Evolutionary conservation across 306 rosid genomes (phyloP), one percentile per base, ranked within the genome.

Genomic region (Castanea crenata): DNA sequence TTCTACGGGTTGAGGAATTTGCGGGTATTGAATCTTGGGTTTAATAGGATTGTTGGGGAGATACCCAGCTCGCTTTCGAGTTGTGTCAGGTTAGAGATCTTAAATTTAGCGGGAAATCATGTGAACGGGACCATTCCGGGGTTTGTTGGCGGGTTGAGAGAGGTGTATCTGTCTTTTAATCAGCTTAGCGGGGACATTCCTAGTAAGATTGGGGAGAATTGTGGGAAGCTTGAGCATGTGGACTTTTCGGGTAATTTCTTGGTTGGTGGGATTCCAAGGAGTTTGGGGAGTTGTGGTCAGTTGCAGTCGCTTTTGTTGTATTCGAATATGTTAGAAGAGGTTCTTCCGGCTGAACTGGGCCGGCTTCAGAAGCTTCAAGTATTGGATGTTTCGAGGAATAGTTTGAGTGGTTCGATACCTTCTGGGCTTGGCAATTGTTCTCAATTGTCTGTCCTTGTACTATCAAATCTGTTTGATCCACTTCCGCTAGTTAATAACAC

Each of bases 331-430:
- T 78, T 94, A 82, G 88, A 89, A 63, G 97, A 89, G 34, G 80
- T 41, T 59, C 83, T 94, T 85, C 98, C 98, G 1, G 79, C 62
- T 29, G 94, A 87, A 19, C 79, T 94, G 8, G 97, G 97, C 5
- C 77, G 15, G 49, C 94, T 94, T 74, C 78, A 70, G 83, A 86
- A 55, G 70, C 93, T 94, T 21, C 77, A 89, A 78, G 88, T 92
- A 74, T 67, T 94, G 75, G 98, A 94, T 85, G 92, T 94, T 86
- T 94, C 98, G 0, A 88, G 98, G 83, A 94, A 94, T 78, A 85
- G 88, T 68, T 92, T 94, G 23, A 85, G 93, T 46, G 90, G 97
- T 76, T 65, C 82, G 0, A 82, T 94, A 32, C 98, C 98, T 4
- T 27, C 27, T 0, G 86, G 83, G 83, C 92, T 94, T 27, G 97